phyloP scores from a whole-genome alignment of 1,139 yeast genomes.

The Geotrichum carabidarum region DNA sequence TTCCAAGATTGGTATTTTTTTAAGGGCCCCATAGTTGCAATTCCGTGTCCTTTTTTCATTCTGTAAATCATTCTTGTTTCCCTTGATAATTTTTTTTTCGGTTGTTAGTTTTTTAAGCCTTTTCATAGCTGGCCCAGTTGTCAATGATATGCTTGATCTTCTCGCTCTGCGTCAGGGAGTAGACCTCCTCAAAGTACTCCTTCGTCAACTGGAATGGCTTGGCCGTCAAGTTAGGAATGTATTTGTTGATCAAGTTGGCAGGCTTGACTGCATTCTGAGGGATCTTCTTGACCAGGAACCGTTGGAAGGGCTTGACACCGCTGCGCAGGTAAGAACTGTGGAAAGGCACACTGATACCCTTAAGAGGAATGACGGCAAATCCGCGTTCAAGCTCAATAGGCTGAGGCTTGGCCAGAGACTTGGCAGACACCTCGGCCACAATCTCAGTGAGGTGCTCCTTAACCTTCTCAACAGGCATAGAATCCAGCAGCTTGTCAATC shows the following conservation, averaged over 20 bases:
- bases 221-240: conserved; percentile 98
- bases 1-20: background rate
- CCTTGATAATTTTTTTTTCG: background rate
- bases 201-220: conserved; percentile 92
- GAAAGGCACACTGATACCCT: conserved; percentile 98
- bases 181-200: conserved; percentile 95
- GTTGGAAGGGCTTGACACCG: conserved; percentile 98
- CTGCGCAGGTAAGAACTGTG: conserved; percentile 95
- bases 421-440: conserved; percentile 74
- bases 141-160: conserved; percentile 85
- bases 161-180: conserved; percentile 82
- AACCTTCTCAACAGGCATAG: conserved; percentile 80
- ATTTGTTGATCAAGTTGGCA: conserved; percentile 84
- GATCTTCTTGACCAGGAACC: conserved; percentile 92
- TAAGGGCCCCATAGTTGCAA: conserved; percentile 9
- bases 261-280: conserved; percentile 94
- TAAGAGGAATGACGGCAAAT: conserved; percentile 94
- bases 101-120: conserved; percentile 9
- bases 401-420: conserved; percentile 82
- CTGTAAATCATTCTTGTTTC: background rate
- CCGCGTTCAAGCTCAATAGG: conserved; percentile 97
- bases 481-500: conserved; percentile 77
- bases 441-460: conserved; percentile 83
- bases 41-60: background rate
- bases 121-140: conserved; percentile 83